Conservation (phyloP, 768 basidiomycete species). For the Boletellus sp. region DNA sequence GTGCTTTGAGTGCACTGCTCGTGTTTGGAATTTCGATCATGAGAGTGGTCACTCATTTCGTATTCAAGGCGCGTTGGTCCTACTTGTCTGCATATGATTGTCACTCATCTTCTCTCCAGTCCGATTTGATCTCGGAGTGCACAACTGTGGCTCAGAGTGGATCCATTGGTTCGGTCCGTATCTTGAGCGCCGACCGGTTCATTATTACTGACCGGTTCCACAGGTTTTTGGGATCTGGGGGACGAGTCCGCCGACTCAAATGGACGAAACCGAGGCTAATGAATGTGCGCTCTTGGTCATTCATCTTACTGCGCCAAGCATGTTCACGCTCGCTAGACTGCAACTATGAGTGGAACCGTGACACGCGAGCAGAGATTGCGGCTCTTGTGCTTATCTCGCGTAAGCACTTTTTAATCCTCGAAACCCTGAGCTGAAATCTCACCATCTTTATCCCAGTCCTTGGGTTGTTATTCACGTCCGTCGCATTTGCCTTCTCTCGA, state of each 20-base stretch:
- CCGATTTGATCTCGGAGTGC: constrained; percentile 58
- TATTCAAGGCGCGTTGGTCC: constrained; percentile 50
- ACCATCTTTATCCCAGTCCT: constrained; percentile 40
- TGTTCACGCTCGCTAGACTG: constrained; percentile 52
- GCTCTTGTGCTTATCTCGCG: constrained; percentile 56
- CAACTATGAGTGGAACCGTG: constrained; percentile 50
- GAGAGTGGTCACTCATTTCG: constrained; percentile 62
- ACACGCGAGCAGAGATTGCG: constrained; percentile 68
- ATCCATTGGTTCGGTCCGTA: constrained; percentile 32
- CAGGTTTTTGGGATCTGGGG: constrained; percentile 56
- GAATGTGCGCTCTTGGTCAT: constrained; percentile 38
- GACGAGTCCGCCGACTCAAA: constrained; percentile 29
- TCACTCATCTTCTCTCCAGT: constrained; percentile 33
- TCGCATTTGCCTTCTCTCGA: constrained; percentile 70
- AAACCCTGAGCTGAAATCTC: neutral
- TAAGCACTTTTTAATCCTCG: constrained; percentile 33
- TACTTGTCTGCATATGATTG: neutral
- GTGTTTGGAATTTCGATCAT: constrained; percentile 51
- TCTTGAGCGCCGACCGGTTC: neutral
- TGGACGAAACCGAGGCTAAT: constrained; percentile 40
- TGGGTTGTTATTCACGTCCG: constrained; percentile 54
- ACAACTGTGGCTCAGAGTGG: constrained; percentile 35
- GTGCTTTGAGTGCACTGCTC: constrained; percentile 44
- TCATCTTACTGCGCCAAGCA: neutral
- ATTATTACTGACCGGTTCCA: constrained; percentile 12